phyloP scores from a whole-genome alignment of 2,329 filamentous ascomycete genomes.

The Microsporum canis region DNA sequence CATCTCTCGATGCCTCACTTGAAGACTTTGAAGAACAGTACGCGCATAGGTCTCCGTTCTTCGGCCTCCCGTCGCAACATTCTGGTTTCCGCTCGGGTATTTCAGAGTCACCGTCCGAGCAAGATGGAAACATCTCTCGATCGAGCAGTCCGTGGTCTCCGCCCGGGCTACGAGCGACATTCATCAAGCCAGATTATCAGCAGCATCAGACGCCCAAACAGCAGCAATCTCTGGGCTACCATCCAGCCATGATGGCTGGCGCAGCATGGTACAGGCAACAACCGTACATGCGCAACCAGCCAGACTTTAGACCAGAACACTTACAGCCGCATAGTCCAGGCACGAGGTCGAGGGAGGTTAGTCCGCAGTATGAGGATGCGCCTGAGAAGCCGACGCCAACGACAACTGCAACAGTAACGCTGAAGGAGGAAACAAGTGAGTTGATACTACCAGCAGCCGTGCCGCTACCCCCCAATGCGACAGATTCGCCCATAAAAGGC shows the following conservation, averaged over 20 bases:
- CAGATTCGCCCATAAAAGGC: constrained; percentile 47
- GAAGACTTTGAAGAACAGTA: constrained; percentile 50
- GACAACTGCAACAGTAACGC: constrained; percentile 21
- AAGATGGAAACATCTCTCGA: constrained; percentile 35
- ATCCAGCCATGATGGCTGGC: constrained; percentile 31
- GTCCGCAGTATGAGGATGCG: constrained; percentile 50
- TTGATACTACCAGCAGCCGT: constrained; percentile 45
- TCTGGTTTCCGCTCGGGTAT: constrained; percentile 51
- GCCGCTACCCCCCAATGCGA: constrained; percentile 40
- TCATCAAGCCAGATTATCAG: constrained; percentile 23
- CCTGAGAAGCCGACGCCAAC: constrained; percentile 31
- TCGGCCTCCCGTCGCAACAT: constrained; percentile 47
- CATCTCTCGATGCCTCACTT: constrained; percentile 49
- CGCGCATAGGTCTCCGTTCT: constrained; percentile 30
- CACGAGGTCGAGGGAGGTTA: constrained; percentile 45
- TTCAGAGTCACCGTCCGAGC: constrained; percentile 36
- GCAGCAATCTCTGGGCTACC: constrained; percentile 16
- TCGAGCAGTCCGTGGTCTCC: constrained; percentile 49
- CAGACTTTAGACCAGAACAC: constrained; percentile 32
- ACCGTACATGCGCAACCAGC: constrained; percentile 36
- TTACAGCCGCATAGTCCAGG: constrained; percentile 30
- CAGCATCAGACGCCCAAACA: constrained; percentile 24
- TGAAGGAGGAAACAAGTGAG: constrained; percentile 34
- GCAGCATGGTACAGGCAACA: constrained; percentile 46
- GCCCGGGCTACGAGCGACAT: constrained; percentile 42